Evolutionary conservation across 352 stramenopile species (phyloP).

Genomic region (Pythium rishiriense): DNA sequence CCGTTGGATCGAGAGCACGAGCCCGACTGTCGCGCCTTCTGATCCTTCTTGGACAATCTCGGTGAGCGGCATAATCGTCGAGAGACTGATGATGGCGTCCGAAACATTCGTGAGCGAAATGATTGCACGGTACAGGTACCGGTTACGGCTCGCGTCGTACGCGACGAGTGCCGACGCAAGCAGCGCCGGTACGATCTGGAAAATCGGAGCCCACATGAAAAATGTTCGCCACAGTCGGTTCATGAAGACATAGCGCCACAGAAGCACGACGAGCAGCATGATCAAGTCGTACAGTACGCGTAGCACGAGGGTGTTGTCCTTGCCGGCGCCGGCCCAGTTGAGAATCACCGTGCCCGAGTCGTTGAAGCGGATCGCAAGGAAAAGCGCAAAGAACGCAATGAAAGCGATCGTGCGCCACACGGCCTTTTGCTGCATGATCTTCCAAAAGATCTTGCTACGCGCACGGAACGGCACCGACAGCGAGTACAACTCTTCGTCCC

Average conservation of each 20-base stretch:
- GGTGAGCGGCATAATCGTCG: constrained; percentile 55
- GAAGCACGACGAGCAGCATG: constrained; percentile 51
- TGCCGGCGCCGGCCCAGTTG: constrained; percentile 39
- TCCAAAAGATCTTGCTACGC: constrained; percentile 64
- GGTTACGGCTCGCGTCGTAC: constrained; percentile 46
- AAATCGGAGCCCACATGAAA: constrained; percentile 51
- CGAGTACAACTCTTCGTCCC: constrained; percentile 63
- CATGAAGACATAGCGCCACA: constrained; percentile 58
- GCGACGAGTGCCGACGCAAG: constrained; percentile 42
- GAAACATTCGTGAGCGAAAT: constrained; percentile 47
- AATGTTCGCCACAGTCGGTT: constrained; percentile 58
- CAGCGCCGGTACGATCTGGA: constrained; percentile 53
- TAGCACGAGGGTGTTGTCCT: constrained; percentile 46
- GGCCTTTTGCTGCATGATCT: constrained; percentile 77
- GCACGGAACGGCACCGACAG: constrained; percentile 60
- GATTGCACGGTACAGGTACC: constrained; percentile 62
- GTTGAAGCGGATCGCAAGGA: constrained; percentile 55
- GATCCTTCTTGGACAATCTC: constrained; percentile 71
- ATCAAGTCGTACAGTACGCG: constrained; percentile 50
- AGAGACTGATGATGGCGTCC: constrained; percentile 52
- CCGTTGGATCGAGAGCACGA: constrained; percentile 56
- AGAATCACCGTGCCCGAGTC: constrained; percentile 43
- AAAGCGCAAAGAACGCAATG: constrained; percentile 60
- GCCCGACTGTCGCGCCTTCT: constrained; percentile 58
- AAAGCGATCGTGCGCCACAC: constrained; percentile 71